Evolutionary conservation across 1,139 yeast genomes (phyloP), one percentile per base, ranked within the genome.

Genomic region (Sugiyamaella paludigena): DNA sequence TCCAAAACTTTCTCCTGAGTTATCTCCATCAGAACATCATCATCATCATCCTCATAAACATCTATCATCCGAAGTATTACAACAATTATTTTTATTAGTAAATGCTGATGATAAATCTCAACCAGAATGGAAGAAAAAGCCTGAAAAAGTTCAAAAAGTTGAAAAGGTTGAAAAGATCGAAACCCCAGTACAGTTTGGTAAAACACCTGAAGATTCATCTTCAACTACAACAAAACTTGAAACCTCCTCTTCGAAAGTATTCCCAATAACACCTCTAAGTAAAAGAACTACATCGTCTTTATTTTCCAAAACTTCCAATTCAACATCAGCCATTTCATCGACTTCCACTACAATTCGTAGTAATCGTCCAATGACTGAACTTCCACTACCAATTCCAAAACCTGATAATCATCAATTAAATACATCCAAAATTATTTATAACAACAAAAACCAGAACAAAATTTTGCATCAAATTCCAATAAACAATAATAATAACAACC

Each of bases 31-130:
- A 10, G 16, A 33, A 27, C 12, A 32, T 24, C 19, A 32, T 13
- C 38, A 26, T 30, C 45, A 34, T 30, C 16, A 36, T 19, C 40
- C 52, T 12, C 53, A 56, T 7, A 52, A 53, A 40, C 55, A 58
- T 35, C 53, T 60, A 12, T 58, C 63, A 9, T 49, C 59, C 11
- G 64, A 57, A 33, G 55, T 56, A 43, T 51, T 62, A 16, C 55
- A 59, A 42, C 55, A 55, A 42, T 52, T 62, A 12, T 53, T 56
- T 35, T 53, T 51, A 36, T 51, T 58, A 15, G 54, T 58, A 42
- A 50, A 47, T 33, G 58, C 50, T 42, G 57, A 39, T 29, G 32
- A 47, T 9, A 43, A 43, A n/a, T 16, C 43, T 7, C 38, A 9
- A 8, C 29, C 44, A 7, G 12, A 34, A 26, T 41, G 44, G 44